Conservation (phyloP, 305 asterid genomes). For the Fraxinus ornus region DNA sequence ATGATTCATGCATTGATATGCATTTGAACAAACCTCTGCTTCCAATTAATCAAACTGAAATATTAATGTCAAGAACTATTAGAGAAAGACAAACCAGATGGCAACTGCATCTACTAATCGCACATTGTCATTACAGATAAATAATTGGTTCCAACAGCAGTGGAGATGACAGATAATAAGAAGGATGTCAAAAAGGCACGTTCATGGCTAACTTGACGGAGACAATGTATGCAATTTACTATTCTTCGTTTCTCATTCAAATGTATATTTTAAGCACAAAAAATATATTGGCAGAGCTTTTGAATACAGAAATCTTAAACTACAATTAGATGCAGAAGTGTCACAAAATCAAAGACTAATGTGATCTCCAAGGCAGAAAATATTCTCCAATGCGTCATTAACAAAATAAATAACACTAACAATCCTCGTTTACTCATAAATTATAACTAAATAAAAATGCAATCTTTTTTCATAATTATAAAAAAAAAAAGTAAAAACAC, state of each 20-base stretch:
- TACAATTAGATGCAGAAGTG: too few species aligned
- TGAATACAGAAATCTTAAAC: background rate
- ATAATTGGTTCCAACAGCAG: background rate
- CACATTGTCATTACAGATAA: background rate
- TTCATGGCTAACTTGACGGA: background rate
- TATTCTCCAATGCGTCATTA: background rate
- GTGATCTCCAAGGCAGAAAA: background rate
- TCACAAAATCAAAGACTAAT: too few species aligned
- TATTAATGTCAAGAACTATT: background rate
- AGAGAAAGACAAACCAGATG: background rate
- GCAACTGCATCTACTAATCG: background rate
- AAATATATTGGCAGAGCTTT: background rate
- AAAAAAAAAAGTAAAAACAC: background rate
- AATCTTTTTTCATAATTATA: background rate
- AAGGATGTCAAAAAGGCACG: background rate
- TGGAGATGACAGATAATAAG: background rate
- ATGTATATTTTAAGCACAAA: background rate
- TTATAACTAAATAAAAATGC: conserved; percentile 1
- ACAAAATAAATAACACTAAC: background rate
- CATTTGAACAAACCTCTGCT: background rate
- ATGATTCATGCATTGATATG: background rate
- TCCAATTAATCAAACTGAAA: background rate
- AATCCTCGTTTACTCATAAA: background rate
- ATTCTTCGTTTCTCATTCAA: conserved; percentile 2
- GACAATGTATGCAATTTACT: background rate